Conservation (phyloP, 2,329 filamentous ascomycete species). For the Aspergillus clavatus region DNA sequence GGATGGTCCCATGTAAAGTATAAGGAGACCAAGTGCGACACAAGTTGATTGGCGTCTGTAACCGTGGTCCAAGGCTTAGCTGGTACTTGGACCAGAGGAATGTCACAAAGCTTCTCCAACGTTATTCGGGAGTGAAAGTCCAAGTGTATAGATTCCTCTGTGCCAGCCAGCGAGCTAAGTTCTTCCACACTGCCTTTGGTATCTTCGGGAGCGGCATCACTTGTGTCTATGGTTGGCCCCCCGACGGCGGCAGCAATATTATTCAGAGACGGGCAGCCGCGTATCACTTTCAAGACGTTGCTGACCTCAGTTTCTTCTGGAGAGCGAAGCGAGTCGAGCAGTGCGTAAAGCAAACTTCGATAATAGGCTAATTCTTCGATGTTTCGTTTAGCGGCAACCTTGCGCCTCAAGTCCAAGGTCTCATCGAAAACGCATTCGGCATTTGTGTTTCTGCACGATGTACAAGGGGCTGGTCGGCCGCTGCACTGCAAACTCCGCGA, state of each 20-base stretch:
- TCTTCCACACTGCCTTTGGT: conserved; percentile 6
- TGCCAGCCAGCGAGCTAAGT: not conserved
- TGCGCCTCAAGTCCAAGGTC: conserved; percentile 33
- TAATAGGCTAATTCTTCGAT: conserved; percentile 33
- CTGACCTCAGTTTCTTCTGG: conserved; percentile 21
- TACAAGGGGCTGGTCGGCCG: conserved; percentile 32
- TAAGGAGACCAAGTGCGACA: conserved; percentile 80
- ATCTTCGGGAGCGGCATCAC: conserved; percentile 16
- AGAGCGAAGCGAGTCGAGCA: conserved; percentile 27
- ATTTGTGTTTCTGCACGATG: conserved; percentile 28
- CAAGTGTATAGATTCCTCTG: conserved; percentile 4
- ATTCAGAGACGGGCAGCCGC: conserved; percentile 21
- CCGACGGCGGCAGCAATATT: conserved; percentile 25
- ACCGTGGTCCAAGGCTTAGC: conserved; percentile 66
- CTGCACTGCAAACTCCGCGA: conserved; percentile 28
- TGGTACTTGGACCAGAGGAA: conserved; percentile 31
- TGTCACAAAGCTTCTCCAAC: conserved; percentile 31
- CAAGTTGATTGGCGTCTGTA: conserved; percentile 67
- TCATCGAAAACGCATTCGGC: conserved; percentile 34
- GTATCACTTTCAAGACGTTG: conserved; percentile 26
- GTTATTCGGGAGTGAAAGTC: conserved; percentile 25
- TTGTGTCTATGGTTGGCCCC: conserved; percentile 12
- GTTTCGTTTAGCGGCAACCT: conserved; percentile 33
- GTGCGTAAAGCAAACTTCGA: conserved; percentile 27
- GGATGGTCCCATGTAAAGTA: conserved; percentile 95